Evolutionary conservation across 116 monocot species (phyloP), one percentile per base, ranked within the genome.

Genomic region (Zostera marina): DNA sequence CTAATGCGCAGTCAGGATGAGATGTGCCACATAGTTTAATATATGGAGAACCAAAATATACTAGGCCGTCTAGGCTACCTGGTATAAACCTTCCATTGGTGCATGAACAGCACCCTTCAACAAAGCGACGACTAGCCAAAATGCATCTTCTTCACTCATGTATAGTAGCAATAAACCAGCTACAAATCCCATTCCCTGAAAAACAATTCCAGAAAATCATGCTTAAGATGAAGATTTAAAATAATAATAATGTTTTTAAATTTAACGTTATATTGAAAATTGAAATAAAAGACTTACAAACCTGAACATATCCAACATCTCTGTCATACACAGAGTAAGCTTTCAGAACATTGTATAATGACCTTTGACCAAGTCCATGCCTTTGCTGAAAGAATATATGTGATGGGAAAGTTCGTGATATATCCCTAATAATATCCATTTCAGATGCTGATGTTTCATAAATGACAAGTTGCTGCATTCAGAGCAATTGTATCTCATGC

Each of bases 271-370:
- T 44, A 15, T 13, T 15, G 15, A 58, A 38, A 57, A 20, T 12
- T 47, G 48, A 51, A 52, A 5, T 52, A 52, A 7, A 3, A 25
- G 10, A 25, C 8, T 44, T 65, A 43, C 59, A 44, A 41, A 72
- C 96, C 89, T 96, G 96, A 71, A 96, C 96, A 74, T 96, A 96
- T 59, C 96, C 96, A 66, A 96, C 89, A 71, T 89, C 89, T 65
- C 82, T 82, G 72, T 96, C 96, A 80, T 80, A 96, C 13, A 96
- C 89, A 59, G 96, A 96, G 44, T 96, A 96, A 44, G 96, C 96
- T 63, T 96, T 96, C 47, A 96, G 53, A 70, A 96, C 82, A 71
- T 96, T 96, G 60, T 96, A 96, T 39, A 96, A 63, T 22, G 96
- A 96, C 59, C 96, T 85, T 66, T 96, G 96, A 49, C 96, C 96